These are phyloP conservation scores for Sclerotinia minor DNA, from an alignment of 2,329 filamentous ascomycete species.

Conservation along the genomic window DNA sequence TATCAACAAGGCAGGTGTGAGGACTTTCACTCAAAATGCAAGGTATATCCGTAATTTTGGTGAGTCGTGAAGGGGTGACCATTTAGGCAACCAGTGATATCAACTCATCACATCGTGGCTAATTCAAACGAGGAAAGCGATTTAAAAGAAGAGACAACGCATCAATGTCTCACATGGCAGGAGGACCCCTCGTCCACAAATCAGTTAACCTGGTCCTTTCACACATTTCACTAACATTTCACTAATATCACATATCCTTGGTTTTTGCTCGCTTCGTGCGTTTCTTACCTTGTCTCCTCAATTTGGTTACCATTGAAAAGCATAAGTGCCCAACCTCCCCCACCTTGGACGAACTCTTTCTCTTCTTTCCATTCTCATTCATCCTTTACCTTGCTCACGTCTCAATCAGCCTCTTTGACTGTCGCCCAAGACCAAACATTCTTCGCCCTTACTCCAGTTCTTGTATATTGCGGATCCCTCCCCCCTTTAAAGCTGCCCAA, in stretches of 20 bases:
- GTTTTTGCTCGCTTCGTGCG: conserved; percentile 16
- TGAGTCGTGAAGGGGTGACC: conserved; percentile 17
- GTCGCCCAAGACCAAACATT: conserved; percentile 28
- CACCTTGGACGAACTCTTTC: conserved; percentile 28
- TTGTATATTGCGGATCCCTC: conserved; percentile 25
- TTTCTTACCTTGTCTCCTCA: conserved; percentile 21
- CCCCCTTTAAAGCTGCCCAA: conserved; percentile 18
- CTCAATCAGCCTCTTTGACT: conserved; percentile 27
- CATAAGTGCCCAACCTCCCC: conserved; percentile 38
- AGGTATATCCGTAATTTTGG: neutral
- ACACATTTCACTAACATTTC: neutral
- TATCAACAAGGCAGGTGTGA: neutral
- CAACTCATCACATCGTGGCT: neutral
- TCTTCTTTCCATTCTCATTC: conserved; percentile 29
- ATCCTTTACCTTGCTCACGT: conserved; percentile 24
- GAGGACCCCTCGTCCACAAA: conserved; percentile 20
- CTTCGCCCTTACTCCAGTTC: conserved; percentile 15
- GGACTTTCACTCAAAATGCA: neutral
- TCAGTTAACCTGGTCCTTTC: conserved; percentile 8
- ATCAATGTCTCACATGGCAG: conserved; percentile 37
- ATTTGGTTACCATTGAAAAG: conserved; percentile 27
- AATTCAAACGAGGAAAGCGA: conserved; percentile 17
- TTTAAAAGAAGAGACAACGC: conserved; percentile 33
- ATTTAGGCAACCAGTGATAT: conserved; percentile 8
- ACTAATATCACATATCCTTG: conserved; percentile 21